Evolutionary conservation across 2,329 filamentous ascomycete genomes (phyloP).

Genomic region (Pyrenophora teres): DNA sequence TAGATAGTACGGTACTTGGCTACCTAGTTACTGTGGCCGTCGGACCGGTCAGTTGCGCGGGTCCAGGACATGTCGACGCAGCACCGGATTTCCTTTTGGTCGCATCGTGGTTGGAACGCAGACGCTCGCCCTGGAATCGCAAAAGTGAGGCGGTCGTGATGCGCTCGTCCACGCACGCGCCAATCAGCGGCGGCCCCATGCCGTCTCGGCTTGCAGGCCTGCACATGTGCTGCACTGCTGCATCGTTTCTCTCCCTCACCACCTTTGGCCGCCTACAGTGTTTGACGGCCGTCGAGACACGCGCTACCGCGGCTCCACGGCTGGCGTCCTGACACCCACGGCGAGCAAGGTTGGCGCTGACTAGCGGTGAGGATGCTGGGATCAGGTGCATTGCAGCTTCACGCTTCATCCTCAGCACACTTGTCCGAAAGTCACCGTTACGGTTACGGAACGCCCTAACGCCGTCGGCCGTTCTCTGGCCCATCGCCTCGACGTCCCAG

Average conservation of each 20-base stretch:
- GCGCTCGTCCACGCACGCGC: slow-evolving; percentile 27
- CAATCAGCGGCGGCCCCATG: slow-evolving; percentile 28
- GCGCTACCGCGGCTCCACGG: slow-evolving; percentile 29
- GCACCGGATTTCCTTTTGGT: slow-evolving; percentile 13
- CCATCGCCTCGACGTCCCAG: slow-evolving; percentile 31
- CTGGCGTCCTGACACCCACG: slow-evolving; percentile 13
- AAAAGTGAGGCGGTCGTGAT: slow-evolving; percentile 41
- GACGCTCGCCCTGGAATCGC: slow-evolving; percentile 34
- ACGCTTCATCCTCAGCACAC: slow-evolving; percentile 16
- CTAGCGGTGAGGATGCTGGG: slow-evolving; percentile 38
- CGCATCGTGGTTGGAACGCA: slow-evolving; percentile 14
- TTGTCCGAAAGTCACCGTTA: slow-evolving; percentile 5
- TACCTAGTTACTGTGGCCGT: too few relatives aligned
- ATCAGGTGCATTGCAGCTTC: slow-evolving; percentile 39
- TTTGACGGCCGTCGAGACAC: slow-evolving; percentile 27
- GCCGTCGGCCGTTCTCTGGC: slow-evolving; percentile 32
- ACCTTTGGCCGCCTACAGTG: slow-evolving; percentile 18
- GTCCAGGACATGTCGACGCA: neutral
- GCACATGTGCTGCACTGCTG: slow-evolving; percentile 8
- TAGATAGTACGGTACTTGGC: too few relatives aligned
- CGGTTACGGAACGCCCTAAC: slow-evolving; percentile 23
- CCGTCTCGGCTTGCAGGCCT: slow-evolving; percentile 23
- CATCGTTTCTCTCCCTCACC: slow-evolving; percentile 16
- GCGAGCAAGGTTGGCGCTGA: slow-evolving; percentile 19
- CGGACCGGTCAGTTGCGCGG: slow-evolving; percentile 16